Base-by-base conservation (phyloP, 352 stramenopile genomes). In the Blastocystis sp. region DNA sequence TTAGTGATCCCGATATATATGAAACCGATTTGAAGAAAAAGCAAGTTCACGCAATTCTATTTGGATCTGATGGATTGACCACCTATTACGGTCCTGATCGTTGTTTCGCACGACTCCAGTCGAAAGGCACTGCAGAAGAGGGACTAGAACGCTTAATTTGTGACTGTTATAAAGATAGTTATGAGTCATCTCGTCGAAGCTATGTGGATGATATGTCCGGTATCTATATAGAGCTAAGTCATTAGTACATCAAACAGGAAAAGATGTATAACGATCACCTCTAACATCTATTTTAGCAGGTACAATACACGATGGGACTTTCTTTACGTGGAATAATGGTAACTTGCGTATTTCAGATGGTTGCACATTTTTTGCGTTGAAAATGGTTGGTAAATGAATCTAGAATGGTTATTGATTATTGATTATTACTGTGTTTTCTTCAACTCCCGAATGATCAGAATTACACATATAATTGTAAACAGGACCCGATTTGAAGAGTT, bases 181-280 rank as follows among this genome's bases (percentile, higher is more conserved):
- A 75, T 47, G 15, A 75, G 29, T 39, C 37, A 75, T 43, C 63
- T 1, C 3, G 45, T 7, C 63, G 45, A 53, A 75, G 18, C 37
- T 75, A 75, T 75, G 63, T 75, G 29, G 63, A 75, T 75, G 63
- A 75, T 41, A 75, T 75, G 34, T 53, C 34, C 15, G 63, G 63
- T 26, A 47, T 75, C 26, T 75, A 43, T 41, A 47, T 75, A 20
- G 34, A 75, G 45, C 26, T 75, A 15, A 39, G 15, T 75, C 63
- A 59, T n/a, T 59, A 59, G 20, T n/a, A 59, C 50, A 59, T n/a
- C 50, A 59, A 59, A 13, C 13, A 59, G 11, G 20, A 59, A 13
- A 59, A 59, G 11, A 59, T n/a, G 11, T n/a, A 59, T n/a, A 59
- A 59, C 50, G 20, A 59, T n/a, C 13, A 59, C 50, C 66, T 39